Conservation (phyloP, 2,329 filamentous ascomycete species). For the Colletotrichum cordylinicola region DNA sequence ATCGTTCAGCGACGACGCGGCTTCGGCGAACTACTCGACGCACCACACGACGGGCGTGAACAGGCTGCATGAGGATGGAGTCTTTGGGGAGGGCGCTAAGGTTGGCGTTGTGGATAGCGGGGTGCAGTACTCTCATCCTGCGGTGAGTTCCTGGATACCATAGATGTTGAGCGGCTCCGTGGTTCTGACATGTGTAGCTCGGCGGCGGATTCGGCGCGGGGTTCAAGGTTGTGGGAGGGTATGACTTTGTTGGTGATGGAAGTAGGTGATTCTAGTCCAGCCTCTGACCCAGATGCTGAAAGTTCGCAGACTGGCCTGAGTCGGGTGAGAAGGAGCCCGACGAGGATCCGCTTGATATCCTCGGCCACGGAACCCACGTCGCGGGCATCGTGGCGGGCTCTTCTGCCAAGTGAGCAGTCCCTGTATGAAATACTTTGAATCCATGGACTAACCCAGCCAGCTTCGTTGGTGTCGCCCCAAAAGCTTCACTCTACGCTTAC, state of each 20-base stretch:
- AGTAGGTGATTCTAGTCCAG: background rate
- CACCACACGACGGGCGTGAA: slow-evolving; percentile 44
- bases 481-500: slow-evolving; percentile 30
- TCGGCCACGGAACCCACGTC: slow-evolving; percentile 40
- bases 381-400: slow-evolving; percentile 34
- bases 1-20: background rate
- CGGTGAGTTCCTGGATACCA: no score
- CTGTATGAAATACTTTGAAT: background rate
- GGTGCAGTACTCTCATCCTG: slow-evolving; percentile 42
- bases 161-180: no score
- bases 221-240: slow-evolving; percentile 48
- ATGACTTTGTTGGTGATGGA: slow-evolving; percentile 47
- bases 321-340: slow-evolving; percentile 18
- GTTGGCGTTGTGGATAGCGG: slow-evolving; percentile 45
- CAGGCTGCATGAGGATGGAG: slow-evolving; percentile 39
- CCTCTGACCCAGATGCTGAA: slow-evolving; percentile 24
- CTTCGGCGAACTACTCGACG: slow-evolving; percentile 35
- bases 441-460: background rate
- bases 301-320: slow-evolving; percentile 29
- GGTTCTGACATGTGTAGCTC: slow-evolving; percentile 32
- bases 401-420: background rate
- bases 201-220: slow-evolving; percentile 53
- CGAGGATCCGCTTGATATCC: background rate
- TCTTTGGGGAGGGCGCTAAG: slow-evolving; percentile 40
- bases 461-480: slow-evolving; percentile 34